phyloP scores from a whole-genome alignment of 176 grass and related monocot genomes.

The Lolium multiflorum region DNA sequence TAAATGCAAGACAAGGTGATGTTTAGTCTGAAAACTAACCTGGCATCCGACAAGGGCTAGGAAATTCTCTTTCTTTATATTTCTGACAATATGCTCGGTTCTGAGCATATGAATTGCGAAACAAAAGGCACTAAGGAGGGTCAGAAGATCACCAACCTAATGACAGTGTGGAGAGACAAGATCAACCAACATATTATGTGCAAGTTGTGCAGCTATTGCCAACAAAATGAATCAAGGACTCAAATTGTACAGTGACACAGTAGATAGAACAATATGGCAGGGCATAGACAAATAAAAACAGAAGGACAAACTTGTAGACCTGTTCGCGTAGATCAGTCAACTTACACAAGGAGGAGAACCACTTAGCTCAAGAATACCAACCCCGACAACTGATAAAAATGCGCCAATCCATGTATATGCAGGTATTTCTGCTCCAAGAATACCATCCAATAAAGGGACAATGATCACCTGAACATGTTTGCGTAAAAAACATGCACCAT shows the following conservation, averaged over 20 bases:
- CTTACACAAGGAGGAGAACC: conserved; percentile 69
- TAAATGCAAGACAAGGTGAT: neutral
- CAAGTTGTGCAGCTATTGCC: neutral
- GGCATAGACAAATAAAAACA: conserved; percentile 6
- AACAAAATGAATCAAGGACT: neutral
- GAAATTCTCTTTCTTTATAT: conserved; percentile 52
- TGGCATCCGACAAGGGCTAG: conserved; percentile 55
- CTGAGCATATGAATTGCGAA: conserved; percentile 67
- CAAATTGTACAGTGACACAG: neutral
- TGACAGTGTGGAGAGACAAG: neutral
- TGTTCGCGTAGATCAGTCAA: conserved; percentile 37
- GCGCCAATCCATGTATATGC: conserved; percentile 57
- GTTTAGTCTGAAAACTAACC: conserved; percentile 43
- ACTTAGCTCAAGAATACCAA: conserved; percentile 60
- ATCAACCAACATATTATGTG: neutral
- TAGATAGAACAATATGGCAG: conserved; percentile 5
- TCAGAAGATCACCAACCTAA: conserved; percentile 63
- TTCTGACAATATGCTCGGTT: conserved; percentile 57
- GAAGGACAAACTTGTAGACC: conserved; percentile 31
- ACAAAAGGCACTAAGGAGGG: conserved; percentile 50
- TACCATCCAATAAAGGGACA: conserved; percentile 60
- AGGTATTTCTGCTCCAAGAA: conserved; percentile 58
- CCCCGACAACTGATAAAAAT: conserved; percentile 50
- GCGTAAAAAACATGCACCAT: conserved; percentile 36
- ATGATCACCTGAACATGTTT: conserved; percentile 56